Base-by-base conservation (phyloP, 352 stramenopile genomes). In the Globisporangium radiosum region DNA sequence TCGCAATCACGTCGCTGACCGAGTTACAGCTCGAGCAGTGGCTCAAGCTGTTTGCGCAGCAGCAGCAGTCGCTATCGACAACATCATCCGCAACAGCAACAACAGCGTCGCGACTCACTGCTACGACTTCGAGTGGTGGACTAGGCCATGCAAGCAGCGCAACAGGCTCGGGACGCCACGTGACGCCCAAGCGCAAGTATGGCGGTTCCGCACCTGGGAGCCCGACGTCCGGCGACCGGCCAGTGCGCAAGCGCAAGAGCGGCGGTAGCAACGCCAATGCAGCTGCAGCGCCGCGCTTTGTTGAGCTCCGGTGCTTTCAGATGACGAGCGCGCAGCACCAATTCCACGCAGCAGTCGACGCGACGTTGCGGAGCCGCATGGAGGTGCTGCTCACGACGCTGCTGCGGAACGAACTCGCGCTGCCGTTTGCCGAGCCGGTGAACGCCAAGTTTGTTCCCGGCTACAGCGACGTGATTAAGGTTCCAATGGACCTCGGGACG, bases 401-500 rank as follows among this genome's bases (percentile, higher is more conserved):
- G 47, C 48, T 92, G 42, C 75, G 78, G 40, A 85, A 88, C 52
- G 78, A 88, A 39, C 50, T 94, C 43, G 77, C 86, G 14, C 19
- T 76, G 37, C 70, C 86, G 38, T 95, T 95, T 57, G 67, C 77
- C 0, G 62, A 76, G 5, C 86, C 86, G 5, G 86, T 95, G 54
- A 78, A 90, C 38, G 57, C 71, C 10, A 73, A 83, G 2, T 76
- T 85, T 25, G 76, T 95, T 1, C 84, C 79, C 14, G 82, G 80
- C 13, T 95, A 95, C 56, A 56, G 63, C 3, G 69, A 80, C 43
- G 52, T 95, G 36, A 77, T 95, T 58, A 85, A 84, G 52, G 48
- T 79, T 7, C 88, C 91, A 15, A 97, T 98, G 87, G 93, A 98
- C 66, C 66, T 98, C 5, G 82, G 82, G 5, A 98, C 94, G 33